These are phyloP conservation scores for Cladosporium colombiae DNA, from an alignment of 2,329 filamentous ascomycete species.

Conservation along the genomic window DNA sequence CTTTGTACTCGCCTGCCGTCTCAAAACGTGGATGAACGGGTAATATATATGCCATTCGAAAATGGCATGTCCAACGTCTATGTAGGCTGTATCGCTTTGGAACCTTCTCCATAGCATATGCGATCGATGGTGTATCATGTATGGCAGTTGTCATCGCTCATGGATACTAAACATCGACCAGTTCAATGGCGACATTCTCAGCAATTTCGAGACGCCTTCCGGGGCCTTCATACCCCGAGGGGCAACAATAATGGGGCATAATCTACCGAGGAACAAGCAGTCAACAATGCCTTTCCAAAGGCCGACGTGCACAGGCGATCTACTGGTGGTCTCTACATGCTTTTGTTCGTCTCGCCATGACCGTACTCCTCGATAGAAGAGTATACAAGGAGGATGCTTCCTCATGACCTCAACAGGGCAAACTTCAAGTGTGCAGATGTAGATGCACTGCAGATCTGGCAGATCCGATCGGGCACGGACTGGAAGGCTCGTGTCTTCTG, in stretches of 20 bases:
- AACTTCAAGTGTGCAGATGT: neutral
- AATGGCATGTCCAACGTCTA: neutral
- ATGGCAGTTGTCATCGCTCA: neutral
- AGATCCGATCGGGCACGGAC: slow-evolving; percentile 7
- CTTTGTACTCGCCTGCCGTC: slow-evolving; percentile 1
- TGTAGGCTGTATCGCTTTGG: neutral
- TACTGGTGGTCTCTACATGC: neutral
- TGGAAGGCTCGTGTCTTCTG: neutral
- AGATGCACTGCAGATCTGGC: slow-evolving; percentile 4
- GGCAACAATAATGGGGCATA: neutral
- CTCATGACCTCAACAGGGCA: neutral
- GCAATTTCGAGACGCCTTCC: neutral
- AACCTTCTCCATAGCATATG: neutral
- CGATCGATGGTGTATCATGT: neutral
- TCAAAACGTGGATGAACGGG: neutral
- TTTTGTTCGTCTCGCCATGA: neutral
- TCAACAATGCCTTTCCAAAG: neutral
- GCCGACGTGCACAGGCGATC: neutral
- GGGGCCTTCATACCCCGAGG: neutral
- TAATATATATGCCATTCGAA: neutral
- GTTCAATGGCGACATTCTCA: neutral
- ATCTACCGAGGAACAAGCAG: slow-evolving; percentile 7
- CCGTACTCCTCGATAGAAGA: neutral
- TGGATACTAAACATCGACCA: neutral
- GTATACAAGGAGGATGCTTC: neutral